phyloP scores from a whole-genome alignment of 257 asterid genomes.

The Solanum ahanhuiri region DNA sequence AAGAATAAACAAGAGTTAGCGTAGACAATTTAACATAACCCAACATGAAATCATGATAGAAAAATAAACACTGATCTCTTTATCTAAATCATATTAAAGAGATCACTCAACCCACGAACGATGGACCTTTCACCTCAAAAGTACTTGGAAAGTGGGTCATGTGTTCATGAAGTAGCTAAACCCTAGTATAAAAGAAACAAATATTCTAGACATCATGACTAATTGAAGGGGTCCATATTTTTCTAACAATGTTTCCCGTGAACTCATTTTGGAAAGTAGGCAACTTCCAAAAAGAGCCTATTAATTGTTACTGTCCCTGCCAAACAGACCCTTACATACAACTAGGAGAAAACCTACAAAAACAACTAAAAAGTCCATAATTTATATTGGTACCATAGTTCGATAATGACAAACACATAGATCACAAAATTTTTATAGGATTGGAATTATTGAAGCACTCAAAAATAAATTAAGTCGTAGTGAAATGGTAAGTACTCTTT shows the following conservation, averaged over 20 bases:
- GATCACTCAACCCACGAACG: neutral
- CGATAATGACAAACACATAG: neutral
- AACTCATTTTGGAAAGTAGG: slow-evolving; percentile 32
- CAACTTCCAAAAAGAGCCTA: slow-evolving; percentile 18
- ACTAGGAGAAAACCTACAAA: slow-evolving; percentile 7
- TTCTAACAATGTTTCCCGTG: slow-evolving; percentile 38
- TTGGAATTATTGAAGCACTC: neutral
- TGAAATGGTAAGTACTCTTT: neutral
- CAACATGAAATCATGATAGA: no score
- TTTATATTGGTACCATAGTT: slow-evolving; percentile 4
- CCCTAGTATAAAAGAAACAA: neutral
- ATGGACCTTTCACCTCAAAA: neutral
- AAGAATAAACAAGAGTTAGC: no score
- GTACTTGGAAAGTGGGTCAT: neutral
- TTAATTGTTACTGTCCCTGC: slow-evolving; percentile 10
- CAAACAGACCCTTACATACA: slow-evolving; percentile 13
- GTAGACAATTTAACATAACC: no score
- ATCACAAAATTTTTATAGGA: neutral
- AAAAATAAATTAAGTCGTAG: neutral
- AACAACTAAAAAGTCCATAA: neutral
- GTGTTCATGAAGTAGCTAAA: neutral
- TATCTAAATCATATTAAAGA: neutral
- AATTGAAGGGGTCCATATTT: neutral
- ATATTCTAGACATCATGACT: neutral
- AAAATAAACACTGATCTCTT: no score